Percentiles rank a stretch among this genome's conserved stretches.
Evolutionary conservation across 2,329 filamentous ascomycete genomes (phyloP).

Genomic region (Verticillium nubilum): DNA sequence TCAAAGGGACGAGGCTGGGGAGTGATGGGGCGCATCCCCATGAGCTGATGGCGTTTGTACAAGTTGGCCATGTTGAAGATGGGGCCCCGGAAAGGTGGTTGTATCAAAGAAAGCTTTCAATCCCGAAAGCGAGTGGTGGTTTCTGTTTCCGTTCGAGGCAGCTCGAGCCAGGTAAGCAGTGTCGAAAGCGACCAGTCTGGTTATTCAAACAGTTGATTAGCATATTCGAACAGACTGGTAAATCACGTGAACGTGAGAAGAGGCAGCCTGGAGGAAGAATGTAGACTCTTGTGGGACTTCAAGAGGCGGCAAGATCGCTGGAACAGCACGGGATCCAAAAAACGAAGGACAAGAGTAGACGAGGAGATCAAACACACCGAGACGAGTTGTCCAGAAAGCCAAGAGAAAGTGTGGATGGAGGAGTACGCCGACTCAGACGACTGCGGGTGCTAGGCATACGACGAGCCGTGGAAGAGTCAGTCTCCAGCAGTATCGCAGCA

Average conservation of each 20-base stretch:
- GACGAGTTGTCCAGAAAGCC: not conserved
- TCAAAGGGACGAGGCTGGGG: not conserved
- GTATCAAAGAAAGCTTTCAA: no score
- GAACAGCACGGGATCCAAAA: not conserved
- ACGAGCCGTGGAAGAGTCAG: not conserved
- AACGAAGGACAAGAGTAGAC: not conserved
- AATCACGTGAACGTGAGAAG: no score
- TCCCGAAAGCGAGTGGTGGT: no score
- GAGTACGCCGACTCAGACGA: not conserved
- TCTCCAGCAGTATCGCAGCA: not conserved
- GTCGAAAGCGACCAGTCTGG: no score
- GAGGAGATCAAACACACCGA: not conserved
- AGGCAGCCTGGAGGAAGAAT: no score
- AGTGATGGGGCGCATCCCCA: not conserved
- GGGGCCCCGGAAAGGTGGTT: not conserved
- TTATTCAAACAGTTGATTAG: no score
- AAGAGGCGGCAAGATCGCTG: no score
- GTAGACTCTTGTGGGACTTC: no score
- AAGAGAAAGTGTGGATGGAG: not conserved
- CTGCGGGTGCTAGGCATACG: not conserved
- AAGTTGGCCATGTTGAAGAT: not conserved
- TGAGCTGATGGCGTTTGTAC: not conserved
- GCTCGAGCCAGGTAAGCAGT: no score
- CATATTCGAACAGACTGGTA: no score
- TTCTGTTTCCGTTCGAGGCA: no score